These are phyloP conservation scores for Yamadazyma insecticola DNA, from an alignment of 805 yeast species.

Conservation along the genomic window DNA sequence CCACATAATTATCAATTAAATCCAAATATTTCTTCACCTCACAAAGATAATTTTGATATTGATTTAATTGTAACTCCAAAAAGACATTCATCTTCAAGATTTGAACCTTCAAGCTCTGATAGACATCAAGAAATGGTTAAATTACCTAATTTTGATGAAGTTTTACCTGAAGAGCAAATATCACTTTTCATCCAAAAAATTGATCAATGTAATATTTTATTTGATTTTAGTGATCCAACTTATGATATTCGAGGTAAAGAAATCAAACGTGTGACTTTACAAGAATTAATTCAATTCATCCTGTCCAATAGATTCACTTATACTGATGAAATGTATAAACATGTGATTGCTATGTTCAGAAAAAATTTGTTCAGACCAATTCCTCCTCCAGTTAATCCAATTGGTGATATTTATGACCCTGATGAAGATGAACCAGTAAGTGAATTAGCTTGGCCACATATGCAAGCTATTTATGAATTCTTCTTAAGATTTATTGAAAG, in stretches of 20 bases:
- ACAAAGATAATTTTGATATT: slow-evolving; percentile 64
- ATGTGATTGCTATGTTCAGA: slow-evolving; percentile 86
- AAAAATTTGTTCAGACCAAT: slow-evolving; percentile 89
- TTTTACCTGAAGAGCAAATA: slow-evolving; percentile 70
- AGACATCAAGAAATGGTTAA: slow-evolving; percentile 50
- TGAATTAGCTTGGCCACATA: slow-evolving; percentile 98
- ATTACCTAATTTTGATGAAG: slow-evolving; percentile 86
- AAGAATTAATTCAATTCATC: slow-evolving; percentile 85
- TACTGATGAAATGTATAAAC: slow-evolving; percentile 86
- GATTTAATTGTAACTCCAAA: slow-evolving; percentile 79
- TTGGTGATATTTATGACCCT: slow-evolving; percentile 94
- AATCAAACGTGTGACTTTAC: slow-evolving; percentile 78
- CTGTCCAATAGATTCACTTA: slow-evolving; percentile 77
- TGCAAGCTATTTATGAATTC: slow-evolving; percentile 94
- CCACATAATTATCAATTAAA: slow-evolving; percentile 17
- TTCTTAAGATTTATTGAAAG: slow-evolving; percentile 89
- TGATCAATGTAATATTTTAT: slow-evolving; percentile 91
- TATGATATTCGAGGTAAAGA: slow-evolving; percentile 91
- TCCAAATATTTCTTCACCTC: slow-evolving; percentile 48
- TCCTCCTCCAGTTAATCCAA: slow-evolving; percentile 97
- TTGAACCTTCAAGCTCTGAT: slow-evolving; percentile 62
- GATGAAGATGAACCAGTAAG: slow-evolving; percentile 98
- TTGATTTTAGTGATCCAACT: slow-evolving; percentile 92
- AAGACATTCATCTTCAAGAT: slow-evolving; percentile 87
- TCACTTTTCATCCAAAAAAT: slow-evolving; percentile 81